These are phyloP conservation scores for Sporothrix pallida DNA, from an alignment of 2,329 filamentous ascomycete species.

Conservation along the genomic window DNA sequence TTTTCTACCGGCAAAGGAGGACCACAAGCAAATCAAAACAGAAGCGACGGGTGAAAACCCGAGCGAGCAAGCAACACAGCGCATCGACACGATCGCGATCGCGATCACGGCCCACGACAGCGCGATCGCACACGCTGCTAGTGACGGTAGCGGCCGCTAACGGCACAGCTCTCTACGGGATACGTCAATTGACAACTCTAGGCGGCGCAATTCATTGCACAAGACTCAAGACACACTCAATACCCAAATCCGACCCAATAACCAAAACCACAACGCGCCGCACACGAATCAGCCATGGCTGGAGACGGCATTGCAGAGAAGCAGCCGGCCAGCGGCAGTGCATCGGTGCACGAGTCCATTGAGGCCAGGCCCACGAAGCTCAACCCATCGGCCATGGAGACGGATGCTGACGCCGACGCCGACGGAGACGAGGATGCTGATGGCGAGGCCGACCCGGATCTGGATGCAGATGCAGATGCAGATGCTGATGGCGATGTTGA, in stretches of 20 bases:
- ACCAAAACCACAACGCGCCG: neutral
- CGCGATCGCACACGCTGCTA: neutral
- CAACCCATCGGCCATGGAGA: constrained; percentile 1
- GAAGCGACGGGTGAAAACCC: neutral
- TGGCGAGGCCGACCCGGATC: constrained; percentile 43
- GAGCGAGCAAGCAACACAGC: neutral
- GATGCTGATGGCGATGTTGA: constrained; percentile 46
- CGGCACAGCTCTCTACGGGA: neutral
- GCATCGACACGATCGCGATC: constrained; percentile 9
- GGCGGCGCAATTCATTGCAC: neutral
- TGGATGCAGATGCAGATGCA: constrained; percentile 43
- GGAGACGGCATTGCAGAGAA: constrained; percentile 43
- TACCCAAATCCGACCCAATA: neutral
- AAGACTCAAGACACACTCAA: neutral
- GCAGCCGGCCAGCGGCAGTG: constrained; percentile 42
- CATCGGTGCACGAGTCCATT: constrained; percentile 57
- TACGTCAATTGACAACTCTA: neutral
- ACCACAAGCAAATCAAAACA: neutral
- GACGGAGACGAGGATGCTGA: constrained; percentile 43
- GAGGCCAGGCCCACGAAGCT: constrained; percentile 50
- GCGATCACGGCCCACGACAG: constrained; percentile 3
- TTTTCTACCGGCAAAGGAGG: neutral
- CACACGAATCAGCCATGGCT: constrained; percentile 11
- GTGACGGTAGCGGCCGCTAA: neutral
- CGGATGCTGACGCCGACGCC: neutral